Evolutionary conservation across 129 eudicot species (phyloP), one percentile per base, ranked within the genome.

Genomic region (Dittrichia graveolens): DNA sequence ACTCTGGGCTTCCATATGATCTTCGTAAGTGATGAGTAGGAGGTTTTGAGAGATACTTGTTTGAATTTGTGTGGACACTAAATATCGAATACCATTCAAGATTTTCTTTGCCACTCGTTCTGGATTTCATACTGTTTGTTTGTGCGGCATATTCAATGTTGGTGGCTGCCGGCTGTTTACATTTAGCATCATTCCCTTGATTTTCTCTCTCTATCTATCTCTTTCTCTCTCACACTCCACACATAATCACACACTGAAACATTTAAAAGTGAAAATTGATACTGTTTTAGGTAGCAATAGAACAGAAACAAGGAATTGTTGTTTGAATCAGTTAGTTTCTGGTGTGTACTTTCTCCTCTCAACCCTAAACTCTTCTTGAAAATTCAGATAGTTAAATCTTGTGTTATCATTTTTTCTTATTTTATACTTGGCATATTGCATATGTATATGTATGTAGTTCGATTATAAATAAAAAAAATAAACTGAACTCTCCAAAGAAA

Each of bases 111-210:
- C 74, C 74, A 39, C 31, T 56, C 8, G 40, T 75, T 58, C 6
- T 56, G 16, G 38, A 45, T 52, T 75, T 75, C 58, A 52, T 65
- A 39, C 43, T 9, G 44, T 34, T 66, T n/a, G 11, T 55, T 61
- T 66, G 57, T 55, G 41, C 7, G 60, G 67, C 59, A 3, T 58
- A 48, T 68, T 76, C 82, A 70, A 61, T 71, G 16, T 38, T 78
- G 76, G 72, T 71, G 72, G 77, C 82, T 71, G 46, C 71, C 76
- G 69, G 64, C 55, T 65, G 67, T 48, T 76, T 46, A 68, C 75
- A 58, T 48, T 57, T 6, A 50, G 53, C 78, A 39, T 62, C 71
- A 42, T 52, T 54, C 55, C 63, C 47, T 61, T 48, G 42, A 58
- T 43, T 19, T 19, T 37, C 42, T 70, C 19, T 72, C 44, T 57